Evolutionary conservation across 768 basidiomycete species (phyloP).

Genomic region (Gloeophyllum trabeum): DNA sequence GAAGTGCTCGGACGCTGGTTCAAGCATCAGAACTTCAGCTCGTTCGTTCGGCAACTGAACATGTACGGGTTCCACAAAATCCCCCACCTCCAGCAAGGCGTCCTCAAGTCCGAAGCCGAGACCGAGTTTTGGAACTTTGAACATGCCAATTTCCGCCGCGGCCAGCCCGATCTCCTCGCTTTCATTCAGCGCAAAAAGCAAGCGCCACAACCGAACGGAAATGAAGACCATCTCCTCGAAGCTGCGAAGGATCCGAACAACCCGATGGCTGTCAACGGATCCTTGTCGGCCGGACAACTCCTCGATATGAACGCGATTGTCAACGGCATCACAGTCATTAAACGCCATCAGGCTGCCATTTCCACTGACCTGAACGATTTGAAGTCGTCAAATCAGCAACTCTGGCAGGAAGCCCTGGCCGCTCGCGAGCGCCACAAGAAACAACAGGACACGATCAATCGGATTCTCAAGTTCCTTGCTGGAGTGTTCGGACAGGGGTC

Average conservation of each 20-base stretch:
- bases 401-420: constrained; percentile 88
- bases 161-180: constrained; percentile 79
- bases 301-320: constrained; percentile 74
- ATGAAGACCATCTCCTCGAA: constrained; percentile 12
- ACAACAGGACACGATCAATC: constrained; percentile 92
- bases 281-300: constrained; percentile 34
- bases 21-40: constrained; percentile 93
- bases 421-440: constrained; percentile 77
- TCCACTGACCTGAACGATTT: constrained; percentile 82
- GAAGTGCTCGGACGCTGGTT: constrained; percentile 91
- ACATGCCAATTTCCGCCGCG: constrained; percentile 81
- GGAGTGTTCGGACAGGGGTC: constrained; percentile 66
- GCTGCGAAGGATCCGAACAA: constrained; percentile 9
- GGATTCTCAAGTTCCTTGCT: constrained; percentile 91
- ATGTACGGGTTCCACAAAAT: constrained; percentile 97
- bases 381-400: constrained; percentile 72
- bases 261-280: constrained; percentile 4
- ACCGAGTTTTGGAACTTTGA: constrained; percentile 88
- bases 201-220: constrained; percentile 21
- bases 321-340: constrained; percentile 75
- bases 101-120: constrained; percentile 71
- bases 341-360: constrained; percentile 88
- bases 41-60: constrained; percentile 88
- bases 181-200: constrained; percentile 83
- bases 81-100: constrained; percentile 92